Evolutionary conservation across 345 rosid genomes (phyloP), one percentile per base, ranked within the genome.

Genomic region (Zanthoxylum bungeanum): DNA sequence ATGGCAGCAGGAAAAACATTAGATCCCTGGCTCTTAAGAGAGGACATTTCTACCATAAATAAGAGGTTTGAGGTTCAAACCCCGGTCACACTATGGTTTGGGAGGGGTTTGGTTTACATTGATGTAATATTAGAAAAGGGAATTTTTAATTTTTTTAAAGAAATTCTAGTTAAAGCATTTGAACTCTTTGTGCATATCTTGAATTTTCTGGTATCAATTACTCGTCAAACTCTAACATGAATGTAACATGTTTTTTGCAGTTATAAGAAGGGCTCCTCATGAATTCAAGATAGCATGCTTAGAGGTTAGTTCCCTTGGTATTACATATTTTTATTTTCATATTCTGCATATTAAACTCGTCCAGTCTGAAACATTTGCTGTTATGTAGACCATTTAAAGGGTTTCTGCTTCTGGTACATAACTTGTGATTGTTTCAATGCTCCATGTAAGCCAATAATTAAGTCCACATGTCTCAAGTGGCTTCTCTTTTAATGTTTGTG

Each of bases 261-360:
- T 91, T 62, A 89, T 95, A 52, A 87, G 99, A 79, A 89, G 98
- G 82, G 97, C 98, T 64, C 98, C 99, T 75, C 99, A 95, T 78
- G 98, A 95, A 80, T 95, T 95, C 89, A 95, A 95, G 88, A 95
- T 95, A n/a, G 80, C 87, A n/a, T 92, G 98, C 88, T 88, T 95
- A 68, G 97, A 91, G 99, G 99, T 95, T 76, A 71, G 93, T 77
- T 75, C 62, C 67, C 60, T 60, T 73, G 58, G 27, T 31, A 68
- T 71, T 46, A 69, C 31, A 46, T 40, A 3, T 55, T 36, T 55
- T 36, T 69, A 50, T 58, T 12, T 66, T 22, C 61, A 34, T 12
- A 33, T 56, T 34, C 19, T 14, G 30, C 53, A 30, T 19, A 19
- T 55, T 36, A 76, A 33, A 39, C 66, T 61, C 53, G 28, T 49